Conservation (phyloP, 2,329 filamentous ascomycete genomes). For the Nannizziopsis barbatae region DNA sequence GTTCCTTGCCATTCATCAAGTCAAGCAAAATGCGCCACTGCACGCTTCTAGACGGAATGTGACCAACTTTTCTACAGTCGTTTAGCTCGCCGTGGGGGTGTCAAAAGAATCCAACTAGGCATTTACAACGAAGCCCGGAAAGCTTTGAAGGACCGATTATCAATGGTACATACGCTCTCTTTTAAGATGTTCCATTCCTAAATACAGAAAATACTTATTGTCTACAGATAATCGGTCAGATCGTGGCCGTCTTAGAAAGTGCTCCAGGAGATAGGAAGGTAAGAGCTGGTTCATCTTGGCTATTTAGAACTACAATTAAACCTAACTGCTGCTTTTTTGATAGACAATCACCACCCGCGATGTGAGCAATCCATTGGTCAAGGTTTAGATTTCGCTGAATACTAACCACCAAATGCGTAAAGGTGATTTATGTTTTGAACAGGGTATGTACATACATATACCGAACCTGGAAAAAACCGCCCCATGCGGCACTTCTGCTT, state of each 20-base stretch:
- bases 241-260: slow-evolving; percentile 20
- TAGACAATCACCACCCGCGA: slow-evolving; percentile 17
- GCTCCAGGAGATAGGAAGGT: slow-evolving; percentile 15
- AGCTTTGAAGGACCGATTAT: slow-evolving; percentile 18
- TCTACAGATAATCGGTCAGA: slow-evolving; percentile 20
- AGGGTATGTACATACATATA: slow-evolving; percentile 7
- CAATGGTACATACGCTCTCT: slow-evolving; percentile 16
- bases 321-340: slow-evolving; percentile 1
- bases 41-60: neutral
- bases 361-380: slow-evolving; percentile 12
- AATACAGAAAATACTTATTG: neutral
- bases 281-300: neutral
- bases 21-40: no score
- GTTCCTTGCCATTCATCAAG: neutral
- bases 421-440: slow-evolving; percentile 14
- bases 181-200: no score
- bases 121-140: slow-evolving; percentile 24
- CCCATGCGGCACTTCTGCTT: no score
- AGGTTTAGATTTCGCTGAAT: neutral
- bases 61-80: slow-evolving; percentile 17
- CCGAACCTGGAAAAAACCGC: no score
- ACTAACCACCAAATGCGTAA: neutral
- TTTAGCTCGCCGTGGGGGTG: slow-evolving; percentile 29
- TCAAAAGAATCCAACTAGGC: slow-evolving; percentile 21
- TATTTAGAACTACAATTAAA: neutral